Evolutionary conservation across 345 rosid species (phyloP), one percentile per base, ranked within the genome.

Genomic region (Jatropha curcas): DNA sequence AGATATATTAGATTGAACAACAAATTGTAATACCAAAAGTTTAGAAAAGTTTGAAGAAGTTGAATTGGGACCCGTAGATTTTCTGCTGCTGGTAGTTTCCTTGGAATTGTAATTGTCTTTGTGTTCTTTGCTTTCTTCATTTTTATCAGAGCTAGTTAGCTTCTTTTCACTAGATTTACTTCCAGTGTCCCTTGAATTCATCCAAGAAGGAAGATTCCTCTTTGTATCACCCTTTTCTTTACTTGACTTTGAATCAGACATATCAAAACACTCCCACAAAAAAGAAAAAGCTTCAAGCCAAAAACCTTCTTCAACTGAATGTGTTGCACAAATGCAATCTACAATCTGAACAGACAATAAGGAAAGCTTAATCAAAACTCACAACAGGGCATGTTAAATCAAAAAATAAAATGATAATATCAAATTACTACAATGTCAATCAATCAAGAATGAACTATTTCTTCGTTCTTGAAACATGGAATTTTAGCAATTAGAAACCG

Each of bases 151-250:
- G 70, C 78, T 79, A 9, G 72, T 84, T 35, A 72, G 76, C 65
- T 74, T 77, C 74, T 83, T 80, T 62, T 74, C 73, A 43, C 46
- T 52, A 65, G 79, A 69, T 30, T 68, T 77, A 67, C 76, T 59
- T 1, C 57, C 70, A 17, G 63, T 61, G n/a, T 78, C 86, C 62
- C 82, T 77, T 20, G 88, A 77, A 78, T 82, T 82, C 92, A 88
- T 91, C 98, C 97, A 91, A 56, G 91, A 87, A 30, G 98, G 97
- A 86, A 91, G 93, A 82, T 78, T 86, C 33, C 92, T 86, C 72
- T 82, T 85, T 60, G 73, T 69, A 31, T 39, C 67, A 43, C 68
- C 78, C 39, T 65, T 73, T 67, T 72, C 72, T 2, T 68, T 72
- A 51, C 74, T 75, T 65, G 57, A 31, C 66, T 77, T 77, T 24